Conservation (phyloP, 352 stramenopile species). For the Stephanocyclus meneghinianus region DNA sequence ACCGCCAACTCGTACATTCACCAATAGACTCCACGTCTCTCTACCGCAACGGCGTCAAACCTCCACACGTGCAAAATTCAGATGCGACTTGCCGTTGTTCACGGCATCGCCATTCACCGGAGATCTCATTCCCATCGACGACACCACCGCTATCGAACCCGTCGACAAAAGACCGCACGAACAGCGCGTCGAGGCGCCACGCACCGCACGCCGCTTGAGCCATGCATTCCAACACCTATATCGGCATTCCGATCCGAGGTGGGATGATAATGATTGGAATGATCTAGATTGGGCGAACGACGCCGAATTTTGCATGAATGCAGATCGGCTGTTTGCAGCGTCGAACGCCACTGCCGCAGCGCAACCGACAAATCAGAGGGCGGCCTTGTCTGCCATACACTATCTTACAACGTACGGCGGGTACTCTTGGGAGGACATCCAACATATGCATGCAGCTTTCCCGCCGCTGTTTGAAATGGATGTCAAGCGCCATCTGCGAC, state of each 20-base stretch:
- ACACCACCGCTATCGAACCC: background rate
- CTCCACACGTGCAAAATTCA: background rate
- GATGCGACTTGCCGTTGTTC: background rate
- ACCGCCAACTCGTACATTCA: background rate
- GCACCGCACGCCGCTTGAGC: slow-evolving; percentile 69
- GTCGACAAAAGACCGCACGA: slow-evolving; percentile 56
- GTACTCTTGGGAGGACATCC: slow-evolving; percentile 59
- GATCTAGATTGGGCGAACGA: slow-evolving; percentile 11
- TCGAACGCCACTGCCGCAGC: slow-evolving; percentile 8
- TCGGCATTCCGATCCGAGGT: slow-evolving; percentile 49
- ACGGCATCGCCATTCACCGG: background rate
- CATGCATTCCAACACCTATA: slow-evolving; percentile 76
- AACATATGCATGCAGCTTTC: slow-evolving; percentile 62
- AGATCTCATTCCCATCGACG: background rate
- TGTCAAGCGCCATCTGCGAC: slow-evolving; percentile 65
- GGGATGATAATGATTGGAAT: slow-evolving; percentile 42
- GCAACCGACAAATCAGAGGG: slow-evolving; percentile 30
- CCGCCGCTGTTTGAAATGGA: slow-evolving; percentile 71
- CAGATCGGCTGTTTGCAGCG: slow-evolving; percentile 13
- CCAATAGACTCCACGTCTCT: background rate
- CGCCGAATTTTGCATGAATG: slow-evolving; percentile 14
- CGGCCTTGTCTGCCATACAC: slow-evolving; percentile 46
- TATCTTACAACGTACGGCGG: slow-evolving; percentile 41
- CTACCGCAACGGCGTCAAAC: background rate
- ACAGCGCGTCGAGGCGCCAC: slow-evolving; percentile 54